Conservation (phyloP, 176 grass and related monocot genomes). For the Canna indica region DNA sequence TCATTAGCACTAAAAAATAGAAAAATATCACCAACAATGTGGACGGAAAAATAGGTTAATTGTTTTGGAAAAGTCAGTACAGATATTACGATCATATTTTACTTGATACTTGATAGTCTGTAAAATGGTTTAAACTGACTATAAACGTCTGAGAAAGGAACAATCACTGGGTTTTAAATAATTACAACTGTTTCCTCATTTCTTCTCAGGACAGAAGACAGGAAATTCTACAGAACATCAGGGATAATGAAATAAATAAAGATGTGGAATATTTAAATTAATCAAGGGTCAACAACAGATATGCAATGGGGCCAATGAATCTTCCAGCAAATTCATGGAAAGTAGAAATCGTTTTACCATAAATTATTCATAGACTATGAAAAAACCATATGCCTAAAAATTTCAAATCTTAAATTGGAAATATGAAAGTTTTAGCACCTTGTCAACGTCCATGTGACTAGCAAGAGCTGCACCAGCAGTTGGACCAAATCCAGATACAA, state of each 20-base stretch:
- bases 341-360: background rate
- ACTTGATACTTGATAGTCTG: no score
- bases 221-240: background rate
- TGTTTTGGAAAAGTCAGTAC: background rate
- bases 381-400: background rate
- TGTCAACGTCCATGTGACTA: constrained; percentile 86
- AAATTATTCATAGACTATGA: background rate
- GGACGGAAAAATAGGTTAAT: background rate
- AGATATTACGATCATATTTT: background rate
- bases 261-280: no score
- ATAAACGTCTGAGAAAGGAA: background rate
- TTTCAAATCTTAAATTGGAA: background rate
- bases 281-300: no score
- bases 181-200: background rate
- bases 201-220: background rate
- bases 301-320: no score
- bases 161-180: background rate
- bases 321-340: background rate
- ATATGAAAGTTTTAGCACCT: constrained; percentile 24
- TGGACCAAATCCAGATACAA: constrained; percentile 74
- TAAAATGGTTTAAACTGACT: no score
- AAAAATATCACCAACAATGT: background rate
- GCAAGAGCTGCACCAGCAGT: constrained; percentile 80
- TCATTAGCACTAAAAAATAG: background rate
- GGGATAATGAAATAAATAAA: no score